Base-by-base conservation (phyloP, 768 basidiomycete genomes). In the Crepidotus variabilis region DNA sequence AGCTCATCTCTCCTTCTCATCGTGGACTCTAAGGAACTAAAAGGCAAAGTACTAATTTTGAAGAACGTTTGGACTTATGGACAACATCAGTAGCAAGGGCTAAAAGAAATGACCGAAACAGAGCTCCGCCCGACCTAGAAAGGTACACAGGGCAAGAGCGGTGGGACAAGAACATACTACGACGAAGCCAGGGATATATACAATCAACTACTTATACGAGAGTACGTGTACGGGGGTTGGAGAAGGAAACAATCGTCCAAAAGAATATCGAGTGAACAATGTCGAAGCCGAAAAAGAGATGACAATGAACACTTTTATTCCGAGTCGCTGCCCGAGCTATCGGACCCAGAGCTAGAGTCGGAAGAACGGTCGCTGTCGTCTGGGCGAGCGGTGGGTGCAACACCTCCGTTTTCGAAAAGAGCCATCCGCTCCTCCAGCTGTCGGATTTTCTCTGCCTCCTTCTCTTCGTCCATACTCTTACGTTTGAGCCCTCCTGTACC, bases 401-500 rank as follows among this genome's bases (percentile, higher is more conserved):
- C 63, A 6, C 73, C 60, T 43, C 76, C 73, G 35, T 78, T 78
- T 51, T 94, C 88, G 69, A 98, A 95, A 28, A 91, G 79, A 24
- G 83, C 80, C 77, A 98, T 87, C 59, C 92, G 86, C 64, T 87
- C 87, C 72, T 99, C 96, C 45, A 99, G 80, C 69, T 85, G 80
- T 51, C 89, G 83, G 66, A 99, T 99, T 78, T 95, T 93, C 76
- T 93, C 94, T 7, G 92, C 89, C 74, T 99, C 96, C 33, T 88
- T 89, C 61, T 93, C 91, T 75, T 98, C 94, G 67, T 98, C 94
- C 91, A 98, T 95, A 67, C 89, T 92, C 80, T 94, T 94, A 56
- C 94, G 86, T 71, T 94, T 93, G 48, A 93, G 75, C 8, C 94
- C 93, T 45, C 93, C 94, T 2, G 92, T 94, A 0, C 90, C 90